These are phyloP conservation scores for Trypanosomatidae sp. DNA, from an alignment of 208 protist species.

Conservation along the genomic window DNA sequence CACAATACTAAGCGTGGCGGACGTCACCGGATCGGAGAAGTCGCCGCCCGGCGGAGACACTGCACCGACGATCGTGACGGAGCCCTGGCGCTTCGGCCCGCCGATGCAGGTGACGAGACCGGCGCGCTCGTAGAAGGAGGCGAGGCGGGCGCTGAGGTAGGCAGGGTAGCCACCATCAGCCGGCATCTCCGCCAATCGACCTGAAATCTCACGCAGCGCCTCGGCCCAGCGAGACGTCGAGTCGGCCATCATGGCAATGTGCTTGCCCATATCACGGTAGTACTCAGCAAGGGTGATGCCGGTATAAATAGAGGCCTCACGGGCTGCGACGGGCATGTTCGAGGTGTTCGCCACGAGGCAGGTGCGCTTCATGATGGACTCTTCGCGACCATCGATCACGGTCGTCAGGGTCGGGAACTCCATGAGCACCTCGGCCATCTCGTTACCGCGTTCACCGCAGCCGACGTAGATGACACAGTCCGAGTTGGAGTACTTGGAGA, in stretches of 20 bases:
- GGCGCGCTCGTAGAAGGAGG: conserved; percentile 99
- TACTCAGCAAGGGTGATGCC: conserved; percentile 99
- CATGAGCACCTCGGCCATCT: conserved; percentile 99
- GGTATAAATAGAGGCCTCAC: conserved; percentile 99
- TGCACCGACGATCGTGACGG: conserved; percentile 99
- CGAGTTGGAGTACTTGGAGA: conserved; percentile 99
- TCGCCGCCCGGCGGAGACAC: conserved; percentile 99
- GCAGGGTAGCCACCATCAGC: conserved; percentile 99
- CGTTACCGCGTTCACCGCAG: conserved; percentile 99
- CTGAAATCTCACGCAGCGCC: conserved; percentile 99
- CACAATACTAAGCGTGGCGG: conserved; percentile 99
- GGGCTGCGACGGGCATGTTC: conserved; percentile 99
- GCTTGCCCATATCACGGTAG: conserved; percentile 99
- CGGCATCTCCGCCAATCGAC: conserved; percentile 99
- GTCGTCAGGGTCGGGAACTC: conserved; percentile 99
- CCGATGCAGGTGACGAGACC: conserved; percentile 96
- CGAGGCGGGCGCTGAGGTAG: conserved; percentile 99
- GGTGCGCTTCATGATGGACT: conserved; percentile 99
- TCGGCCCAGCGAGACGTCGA: conserved; percentile 99
- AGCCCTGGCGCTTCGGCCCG: conserved; percentile 95
- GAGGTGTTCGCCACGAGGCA: conserved; percentile 99
- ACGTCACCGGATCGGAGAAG: conserved; percentile 99
- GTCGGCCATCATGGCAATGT: conserved; percentile 99
- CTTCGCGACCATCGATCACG: conserved; percentile 94
- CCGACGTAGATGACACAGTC: conserved; percentile 99